Percentiles rank a stretch among this genome's conserved stretches.
phyloP scores from a whole-genome alignment of 768 basidiomycete genomes.

The Chalciporus chontae region DNA sequence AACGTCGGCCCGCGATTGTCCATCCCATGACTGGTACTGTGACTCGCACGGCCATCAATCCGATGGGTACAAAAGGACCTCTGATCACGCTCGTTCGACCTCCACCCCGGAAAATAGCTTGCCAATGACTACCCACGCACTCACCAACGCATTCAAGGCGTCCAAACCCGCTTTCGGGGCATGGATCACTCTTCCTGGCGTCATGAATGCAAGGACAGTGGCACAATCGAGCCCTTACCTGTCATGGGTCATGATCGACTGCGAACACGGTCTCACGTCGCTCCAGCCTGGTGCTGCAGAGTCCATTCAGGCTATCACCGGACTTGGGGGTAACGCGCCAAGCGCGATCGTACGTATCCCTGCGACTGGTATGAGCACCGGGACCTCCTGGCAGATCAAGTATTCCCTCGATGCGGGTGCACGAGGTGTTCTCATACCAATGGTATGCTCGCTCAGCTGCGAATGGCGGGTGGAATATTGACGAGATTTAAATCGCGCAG shows the following conservation, averaged over 20 bases:
- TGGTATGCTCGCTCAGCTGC: constrained; percentile 39
- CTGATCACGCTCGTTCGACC: not conserved
- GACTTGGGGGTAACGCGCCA: constrained; percentile 40
- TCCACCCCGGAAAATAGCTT: not conserved
- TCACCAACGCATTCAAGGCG: constrained; percentile 49
- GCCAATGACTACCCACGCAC: constrained; percentile 50
- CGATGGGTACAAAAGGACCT: constrained; percentile 4
- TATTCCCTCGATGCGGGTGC: constrained; percentile 67
- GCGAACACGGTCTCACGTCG: constrained; percentile 62
- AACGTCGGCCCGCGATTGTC: not conserved
- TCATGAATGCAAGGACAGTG: constrained; percentile 54
- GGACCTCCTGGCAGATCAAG: constrained; percentile 71
- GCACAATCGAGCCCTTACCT: constrained; percentile 53
- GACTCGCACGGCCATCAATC: not conserved
- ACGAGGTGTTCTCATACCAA: constrained; percentile 60
- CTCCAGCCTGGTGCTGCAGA: constrained; percentile 56
- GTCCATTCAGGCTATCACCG: constrained; percentile 50
- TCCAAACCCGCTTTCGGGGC: constrained; percentile 63
- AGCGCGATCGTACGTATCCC: constrained; percentile 61
- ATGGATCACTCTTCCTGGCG: constrained; percentile 62
- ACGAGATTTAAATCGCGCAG: constrained; percentile 26
- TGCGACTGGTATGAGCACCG: constrained; percentile 53
- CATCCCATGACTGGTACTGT: constrained; percentile 6
- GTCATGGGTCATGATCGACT: constrained; percentile 65
- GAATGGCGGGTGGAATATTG: not conserved